Base-by-base conservation (phyloP, 441 rosid genomes). In the Manihot esculenta region DNA sequence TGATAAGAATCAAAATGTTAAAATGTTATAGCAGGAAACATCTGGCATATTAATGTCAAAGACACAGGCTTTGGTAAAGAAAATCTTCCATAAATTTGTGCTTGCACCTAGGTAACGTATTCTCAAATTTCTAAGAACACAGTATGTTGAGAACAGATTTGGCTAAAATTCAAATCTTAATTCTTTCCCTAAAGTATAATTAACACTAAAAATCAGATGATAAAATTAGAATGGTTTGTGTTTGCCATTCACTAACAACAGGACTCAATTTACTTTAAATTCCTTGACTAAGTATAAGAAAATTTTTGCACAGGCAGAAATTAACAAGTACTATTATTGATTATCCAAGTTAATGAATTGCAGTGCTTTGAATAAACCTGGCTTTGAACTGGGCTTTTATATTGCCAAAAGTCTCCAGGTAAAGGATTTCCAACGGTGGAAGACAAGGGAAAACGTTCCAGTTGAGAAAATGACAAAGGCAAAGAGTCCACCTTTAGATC, bases 351-450 rank as follows among this genome's bases (percentile, higher is more conserved):
- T 51, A 51, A 51, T 51, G 24, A 56, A 5, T 59, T 30, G 12
- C 0, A 55, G 66, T 48, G 21, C 57, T 60, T 42, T 23, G 70
- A 44, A 51, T 81, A 68, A 65, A 89, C 92, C 94, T 89, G 86
- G 68, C 72, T 78, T 63, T 69, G 81, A 73, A 49, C 63, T 26
- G 92, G 86, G 69, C 86, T 89, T 82, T 77, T 91, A 76, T 82
- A 76, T 70, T 89, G 96, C 94, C 93, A 91, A 71, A 85, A 81
- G 49, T 87, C 89, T 74, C 88, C 88, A 8, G 71, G 72, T 70
- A 79, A 59, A 63, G 75, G 76, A 65, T 78, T 82, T 68, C 82
- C 82, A 65, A 76, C 79, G 61, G 77, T 75, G 44, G 87, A 80
- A 69, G 90, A 73, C 0, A 86, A 83, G 0, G 89, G 83, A 68